Conservation (phyloP, 1,284 basidiomycete genomes). For the Microbotryomycetes sp. region DNA sequence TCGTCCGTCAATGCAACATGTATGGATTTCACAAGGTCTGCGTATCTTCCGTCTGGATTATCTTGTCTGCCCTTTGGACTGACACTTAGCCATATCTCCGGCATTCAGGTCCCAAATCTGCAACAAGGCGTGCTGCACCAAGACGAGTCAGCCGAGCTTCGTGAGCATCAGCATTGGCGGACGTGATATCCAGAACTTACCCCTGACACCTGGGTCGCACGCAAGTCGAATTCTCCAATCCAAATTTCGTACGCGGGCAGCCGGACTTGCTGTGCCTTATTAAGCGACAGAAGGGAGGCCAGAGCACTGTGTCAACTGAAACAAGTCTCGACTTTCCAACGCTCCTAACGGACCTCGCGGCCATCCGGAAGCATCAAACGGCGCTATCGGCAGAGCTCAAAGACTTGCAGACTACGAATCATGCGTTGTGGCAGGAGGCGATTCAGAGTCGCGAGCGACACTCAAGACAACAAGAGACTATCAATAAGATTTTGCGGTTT, state of each 20-base stretch:
- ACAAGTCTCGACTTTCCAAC: conserved; percentile 57
- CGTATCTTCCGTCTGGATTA: not conserved
- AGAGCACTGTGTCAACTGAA: conserved; percentile 19
- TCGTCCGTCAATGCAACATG: conserved; percentile 96
- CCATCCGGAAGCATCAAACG: conserved; percentile 85
- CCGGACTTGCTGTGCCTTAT: conserved; percentile 86
- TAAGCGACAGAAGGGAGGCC: conserved; percentile 58
- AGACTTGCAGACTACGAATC: conserved; percentile 79
- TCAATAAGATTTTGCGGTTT: conserved; percentile 90
- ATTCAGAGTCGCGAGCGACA: conserved; percentile 68
- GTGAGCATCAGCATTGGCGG: conserved; percentile 46
- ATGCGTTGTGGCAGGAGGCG: conserved; percentile 86
- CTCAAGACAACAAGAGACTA: conserved; percentile 92
- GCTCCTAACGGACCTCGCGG: conserved; percentile 72
- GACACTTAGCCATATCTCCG: not conserved
- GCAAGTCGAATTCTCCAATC: conserved; percentile 66
- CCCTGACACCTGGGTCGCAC: not conserved
- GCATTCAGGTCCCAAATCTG: conserved; percentile 70
- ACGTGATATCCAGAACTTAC: conserved; percentile 1
- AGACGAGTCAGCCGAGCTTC: conserved; percentile 71
- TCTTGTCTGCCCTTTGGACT: not conserved
- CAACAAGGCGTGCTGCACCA: conserved; percentile 78
- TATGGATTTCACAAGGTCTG: conserved; percentile 64
- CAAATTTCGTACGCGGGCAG: conserved; percentile 79
- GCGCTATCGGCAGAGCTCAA: conserved; percentile 80